Evolutionary conservation across 1,139 yeast genomes (phyloP), one percentile per base, ranked within the genome.

Genomic region (Wickerhamomyces sp.): DNA sequence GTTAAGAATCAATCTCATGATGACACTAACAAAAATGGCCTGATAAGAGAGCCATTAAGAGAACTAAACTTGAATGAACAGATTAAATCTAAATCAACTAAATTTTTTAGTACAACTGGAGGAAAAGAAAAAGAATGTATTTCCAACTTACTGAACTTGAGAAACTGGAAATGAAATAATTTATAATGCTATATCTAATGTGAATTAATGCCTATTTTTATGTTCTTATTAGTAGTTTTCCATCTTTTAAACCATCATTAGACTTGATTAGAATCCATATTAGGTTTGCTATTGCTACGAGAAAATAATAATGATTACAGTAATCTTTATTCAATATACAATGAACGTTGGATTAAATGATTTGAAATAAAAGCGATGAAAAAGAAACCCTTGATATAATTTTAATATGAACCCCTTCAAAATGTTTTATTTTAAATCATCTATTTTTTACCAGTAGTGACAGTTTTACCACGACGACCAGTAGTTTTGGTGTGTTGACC

Each of bases 401-500:
- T 10, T 24, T 24, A 24, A 8, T 24, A 24, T 24, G 13, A 24
- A 24, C 7, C 27, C 27, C 8, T 24, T 24, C 13, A 27, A 27
- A 14, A 28, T 24, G 27, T 24, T 24, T 24, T 22, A 28, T 5
- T 28, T 28, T 18, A 28, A 34, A 33, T 26, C 24, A 37, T 37
- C 37, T 43, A 43, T 32, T 39, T 39, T 35, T 42, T 40, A 31
- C 35, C 27, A 24, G 27, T 24, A 24, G 27, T 24, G 36, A 36
- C 38, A 13, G 33, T 37, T 42, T 47, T 78, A 61, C 81, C 81
- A 66, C 92, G 88, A 81, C 98, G 89, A 72, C 97, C 95, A 65
- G 98, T 92, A 72, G 97, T 90, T 86, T 92, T 92, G 83, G 98
- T 92, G 81, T 92, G 98, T 84, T 90, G 97, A 80, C 97, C 97